Percentiles rank a stretch among this genome's conserved stretches.
Evolutionary conservation across 345 rosid species (phyloP).

Genomic region (Eucalyptus regnans): DNA sequence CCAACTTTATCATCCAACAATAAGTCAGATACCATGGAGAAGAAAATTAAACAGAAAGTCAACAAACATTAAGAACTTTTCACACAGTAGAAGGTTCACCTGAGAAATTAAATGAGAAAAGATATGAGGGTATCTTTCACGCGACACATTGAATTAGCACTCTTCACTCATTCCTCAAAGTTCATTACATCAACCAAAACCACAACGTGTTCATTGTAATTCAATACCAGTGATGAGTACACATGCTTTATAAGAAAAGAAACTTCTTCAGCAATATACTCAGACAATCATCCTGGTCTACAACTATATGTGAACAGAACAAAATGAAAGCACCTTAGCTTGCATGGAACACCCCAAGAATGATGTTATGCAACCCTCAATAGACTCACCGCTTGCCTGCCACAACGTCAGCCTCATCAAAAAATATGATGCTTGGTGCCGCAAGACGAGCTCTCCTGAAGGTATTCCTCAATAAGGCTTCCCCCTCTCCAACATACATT

Average conservation of each 20-base stretch:
- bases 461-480: constrained; percentile 76
- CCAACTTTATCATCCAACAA: neutral
- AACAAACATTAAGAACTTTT: neutral
- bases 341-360: neutral
- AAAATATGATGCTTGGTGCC: constrained; percentile 89
- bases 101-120: neutral
- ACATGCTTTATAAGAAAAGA: neutral
- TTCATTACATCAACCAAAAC: neutral
- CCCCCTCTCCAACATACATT: constrained; percentile 99
- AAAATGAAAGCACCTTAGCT: neutral
- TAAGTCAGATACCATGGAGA: neutral
- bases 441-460: constrained; percentile 89
- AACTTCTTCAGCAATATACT: neutral
- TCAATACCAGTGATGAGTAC: neutral
- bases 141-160: neutral
- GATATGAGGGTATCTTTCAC: neutral
- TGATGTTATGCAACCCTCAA: neutral
- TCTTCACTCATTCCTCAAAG: neutral
- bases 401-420: constrained; percentile 91
- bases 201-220: neutral
- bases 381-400: constrained; percentile 62
- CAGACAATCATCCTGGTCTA: neutral
- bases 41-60: neutral
- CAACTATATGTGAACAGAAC: neutral
- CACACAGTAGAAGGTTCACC: neutral